phyloP scores from a whole-genome alignment of 345 rosid species.

The Boechera stricta region DNA sequence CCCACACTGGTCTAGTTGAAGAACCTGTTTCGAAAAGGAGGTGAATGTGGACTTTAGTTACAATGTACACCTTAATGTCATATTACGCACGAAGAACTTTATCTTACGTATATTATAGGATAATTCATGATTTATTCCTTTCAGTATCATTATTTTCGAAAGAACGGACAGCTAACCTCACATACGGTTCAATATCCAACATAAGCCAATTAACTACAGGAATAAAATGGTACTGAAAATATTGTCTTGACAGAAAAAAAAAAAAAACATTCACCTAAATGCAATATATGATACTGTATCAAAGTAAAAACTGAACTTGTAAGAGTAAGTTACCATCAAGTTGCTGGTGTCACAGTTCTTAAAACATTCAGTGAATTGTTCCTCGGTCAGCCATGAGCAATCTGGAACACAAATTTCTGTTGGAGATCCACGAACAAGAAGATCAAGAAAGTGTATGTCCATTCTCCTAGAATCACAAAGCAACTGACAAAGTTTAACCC shows the following conservation, averaged over 20 bases:
- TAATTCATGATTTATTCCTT: background rate
- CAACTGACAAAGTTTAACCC: conserved; percentile 64
- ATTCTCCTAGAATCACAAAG: conserved; percentile 80
- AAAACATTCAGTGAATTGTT: conserved; percentile 62
- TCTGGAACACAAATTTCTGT: conserved; percentile 70
- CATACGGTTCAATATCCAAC: background rate
- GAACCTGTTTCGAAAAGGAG: conserved; percentile 60
- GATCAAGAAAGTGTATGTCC: conserved; percentile 55
- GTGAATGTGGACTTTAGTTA: conserved; percentile 9
- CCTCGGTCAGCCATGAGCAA: conserved; percentile 92
- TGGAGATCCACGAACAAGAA: conserved; percentile 71
- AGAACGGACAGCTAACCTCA: background rate
- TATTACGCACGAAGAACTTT: background rate
- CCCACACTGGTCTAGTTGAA: conserved; percentile 89
- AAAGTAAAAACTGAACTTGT: background rate
- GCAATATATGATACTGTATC: background rate
- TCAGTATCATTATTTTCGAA: background rate
- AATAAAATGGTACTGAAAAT: background rate
- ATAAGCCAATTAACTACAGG: background rate
- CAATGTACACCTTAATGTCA: background rate
- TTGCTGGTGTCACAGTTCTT: conserved; percentile 63
- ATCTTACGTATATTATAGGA: background rate
- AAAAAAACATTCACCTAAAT: background rate
- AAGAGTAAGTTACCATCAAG: conserved; percentile 60
- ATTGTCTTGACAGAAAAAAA: background rate